Evolutionary conservation across 2,329 filamentous ascomycete genomes (phyloP).

Genomic region (Fusarium nisikadoi): DNA sequence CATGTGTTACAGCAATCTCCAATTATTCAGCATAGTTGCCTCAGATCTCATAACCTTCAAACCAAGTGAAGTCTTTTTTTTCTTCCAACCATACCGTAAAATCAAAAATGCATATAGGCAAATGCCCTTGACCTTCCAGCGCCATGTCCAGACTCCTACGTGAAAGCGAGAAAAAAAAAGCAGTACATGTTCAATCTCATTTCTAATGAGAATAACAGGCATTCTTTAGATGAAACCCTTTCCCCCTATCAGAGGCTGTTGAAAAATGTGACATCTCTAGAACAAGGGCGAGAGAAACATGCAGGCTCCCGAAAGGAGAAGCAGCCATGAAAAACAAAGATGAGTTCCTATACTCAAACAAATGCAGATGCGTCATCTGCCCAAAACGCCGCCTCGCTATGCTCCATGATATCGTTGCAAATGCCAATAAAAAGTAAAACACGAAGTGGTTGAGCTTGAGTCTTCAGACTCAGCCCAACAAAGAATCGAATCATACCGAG

Average conservation of each 20-base stretch:
- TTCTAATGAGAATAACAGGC: constrained; percentile 4
- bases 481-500: constrained; percentile 37
- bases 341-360: constrained; percentile 35
- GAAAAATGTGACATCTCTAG: constrained; percentile 27
- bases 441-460: constrained; percentile 25
- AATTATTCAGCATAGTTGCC: constrained; percentile 16
- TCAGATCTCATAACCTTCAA: constrained; percentile 16
- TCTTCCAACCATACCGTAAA: constrained; percentile 38
- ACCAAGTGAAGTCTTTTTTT: constrained; percentile 36
- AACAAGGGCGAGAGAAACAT: constrained; percentile 10
- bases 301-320: constrained; percentile 26
- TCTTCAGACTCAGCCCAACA: constrained; percentile 29
- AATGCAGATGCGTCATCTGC: constrained; percentile 41
- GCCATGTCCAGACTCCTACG: constrained; percentile 32
- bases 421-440: constrained; percentile 39
- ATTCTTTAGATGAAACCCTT: constrained; percentile 19
- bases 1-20: constrained; percentile 37
- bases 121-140: constrained; percentile 23
- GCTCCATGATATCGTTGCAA: constrained; percentile 48
- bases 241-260: constrained; percentile 22
- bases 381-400: constrained; percentile 55
- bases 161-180: constrained; percentile 7
- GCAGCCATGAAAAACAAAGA: constrained; percentile 25
- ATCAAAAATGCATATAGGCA: constrained; percentile 25
- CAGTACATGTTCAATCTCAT: constrained; percentile 5